Base-by-base conservation (phyloP, 1,139 yeast genomes). In the Yamadazyma pseudoaaseri region DNA sequence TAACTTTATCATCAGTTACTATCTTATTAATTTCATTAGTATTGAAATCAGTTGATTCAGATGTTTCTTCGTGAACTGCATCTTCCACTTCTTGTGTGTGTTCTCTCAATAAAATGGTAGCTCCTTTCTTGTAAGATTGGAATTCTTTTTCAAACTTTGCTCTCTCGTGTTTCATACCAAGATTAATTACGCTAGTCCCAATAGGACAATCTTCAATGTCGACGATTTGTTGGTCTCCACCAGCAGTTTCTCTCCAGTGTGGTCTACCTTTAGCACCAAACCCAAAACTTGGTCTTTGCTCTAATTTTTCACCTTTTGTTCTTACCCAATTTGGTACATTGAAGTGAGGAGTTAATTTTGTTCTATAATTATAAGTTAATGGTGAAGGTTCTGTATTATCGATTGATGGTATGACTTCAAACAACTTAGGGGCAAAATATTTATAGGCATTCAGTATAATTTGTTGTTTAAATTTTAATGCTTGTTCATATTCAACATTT, bases 311-410 rank as follows among this genome's bases (percentile, higher is more conserved):
- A 13, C 29, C 33, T 33, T 65, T 67, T 6, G 34, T 29, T 16
- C 30, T 25, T 4, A 39, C 31, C 22, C 44, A 41, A 44, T 75
- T 68, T n/a, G 95, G 95, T 27, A 87, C 65, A 52, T 87, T 92
- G 60, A 90, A 92, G 64, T 92, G 98, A 4, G 98, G 98, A 1
- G 98, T 92, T 33, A 92, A 71, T 53, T 92, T 92, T 1, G 98
- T 92, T 54, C 98, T 70, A 60, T 92, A 92, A 29, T 71, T 70
- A 54, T 74, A 86, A 46, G 81, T 73, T 40, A 79, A 62, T 3
- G 98, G 98, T 3, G 96, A 85, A 4, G 84, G 79, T 29, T 86
- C 79, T 0, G 97, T 90, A 3, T 66, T 60, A 8, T 70, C 70
- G 20, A 92, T 66, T 7, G 52, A 64, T 0, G 96, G 96, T 16